Conservation (phyloP, 306 rosid genomes). For the Cucurbita maxima region DNA sequence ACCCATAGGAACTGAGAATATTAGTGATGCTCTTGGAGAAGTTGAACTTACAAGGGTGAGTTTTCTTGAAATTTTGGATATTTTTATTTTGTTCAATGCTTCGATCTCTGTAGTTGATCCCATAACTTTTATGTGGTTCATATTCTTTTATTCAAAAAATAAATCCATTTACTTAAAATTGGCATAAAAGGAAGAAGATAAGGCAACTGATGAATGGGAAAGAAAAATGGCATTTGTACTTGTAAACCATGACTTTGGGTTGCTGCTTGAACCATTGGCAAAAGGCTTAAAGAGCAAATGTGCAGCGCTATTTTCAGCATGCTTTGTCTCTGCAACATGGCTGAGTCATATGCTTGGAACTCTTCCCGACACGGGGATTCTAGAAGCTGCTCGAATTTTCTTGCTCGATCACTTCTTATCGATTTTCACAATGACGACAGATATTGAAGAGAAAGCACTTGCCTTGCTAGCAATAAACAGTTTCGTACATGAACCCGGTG, state of each 20-base stretch:
- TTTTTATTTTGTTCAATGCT: not conserved
- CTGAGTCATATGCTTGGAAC: conserved; percentile 51
- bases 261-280: conserved; percentile 75
- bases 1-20: conserved; percentile 31
- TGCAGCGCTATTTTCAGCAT: conserved; percentile 46
- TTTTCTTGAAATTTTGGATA: conserved; percentile 1
- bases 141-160: not conserved
- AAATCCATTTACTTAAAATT: conserved; percentile 7
- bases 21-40: conserved; percentile 24
- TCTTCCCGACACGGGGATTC: conserved; percentile 85
- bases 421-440: conserved; percentile 49
- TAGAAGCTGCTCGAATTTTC: conserved; percentile 62
- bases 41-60: conserved; percentile 36
- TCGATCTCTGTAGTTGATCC: not conserved
- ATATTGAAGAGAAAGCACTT: conserved; percentile 61
- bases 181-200: conserved; percentile 55
- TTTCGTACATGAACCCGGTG: conserved; percentile 68
- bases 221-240: conserved; percentile 62
- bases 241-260: conserved; percentile 76
- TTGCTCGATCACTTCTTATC: conserved; percentile 52
- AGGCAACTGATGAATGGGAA: conserved; percentile 74
- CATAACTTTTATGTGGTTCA: not conserved
- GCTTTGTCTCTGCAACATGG: conserved; percentile 77
- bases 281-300: conserved; percentile 63
- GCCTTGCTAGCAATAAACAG: conserved; percentile 59